These are phyloP conservation scores for Talaromyces amestolkiae DNA, from an alignment of 2,329 filamentous ascomycete genomes.

Conservation along the genomic window DNA sequence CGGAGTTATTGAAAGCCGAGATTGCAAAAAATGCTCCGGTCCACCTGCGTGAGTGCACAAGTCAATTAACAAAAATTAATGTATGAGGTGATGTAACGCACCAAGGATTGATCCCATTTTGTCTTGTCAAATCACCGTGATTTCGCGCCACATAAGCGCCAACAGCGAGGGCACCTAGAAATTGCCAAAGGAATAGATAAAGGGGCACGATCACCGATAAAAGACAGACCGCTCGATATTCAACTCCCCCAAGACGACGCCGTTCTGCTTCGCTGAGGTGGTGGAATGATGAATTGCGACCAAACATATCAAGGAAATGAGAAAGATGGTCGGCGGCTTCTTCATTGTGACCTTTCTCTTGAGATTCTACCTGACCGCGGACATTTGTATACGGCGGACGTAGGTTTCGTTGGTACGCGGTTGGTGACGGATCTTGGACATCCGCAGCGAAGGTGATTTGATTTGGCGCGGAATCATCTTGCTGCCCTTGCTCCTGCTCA, in stretches of 20 bases:
- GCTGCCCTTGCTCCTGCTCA: not conserved
- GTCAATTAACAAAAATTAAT: not conserved
- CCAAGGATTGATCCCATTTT: not conserved
- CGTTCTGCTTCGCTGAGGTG: slow-evolving; percentile 42
- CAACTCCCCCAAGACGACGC: slow-evolving; percentile 43
- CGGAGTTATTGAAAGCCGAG: slow-evolving; percentile 53
- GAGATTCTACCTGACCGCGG: not conserved
- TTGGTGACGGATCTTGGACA: not conserved
- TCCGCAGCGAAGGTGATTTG: not conserved
- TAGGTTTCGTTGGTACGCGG: not conserved
- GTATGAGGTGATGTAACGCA: not conserved
- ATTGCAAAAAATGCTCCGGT: slow-evolving; percentile 44
- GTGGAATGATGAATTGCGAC: slow-evolving; percentile 44
- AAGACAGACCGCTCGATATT: slow-evolving; percentile 39
- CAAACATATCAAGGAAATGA: slow-evolving; percentile 13
- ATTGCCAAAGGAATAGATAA: not conserved
- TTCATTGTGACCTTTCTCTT: not conserved
- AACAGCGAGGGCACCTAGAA: not conserved
- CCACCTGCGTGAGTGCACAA: slow-evolving; percentile 20
- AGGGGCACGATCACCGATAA: slow-evolving; percentile 19
- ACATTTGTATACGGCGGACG: not conserved
- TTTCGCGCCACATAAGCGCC: not conserved
- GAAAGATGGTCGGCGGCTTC: not conserved
- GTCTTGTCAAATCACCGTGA: not conserved
- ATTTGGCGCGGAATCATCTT: not conserved